Evolutionary conservation across 768 basidiomycete species (phyloP).

Genomic region (Gymnopilus dilepis): DNA sequence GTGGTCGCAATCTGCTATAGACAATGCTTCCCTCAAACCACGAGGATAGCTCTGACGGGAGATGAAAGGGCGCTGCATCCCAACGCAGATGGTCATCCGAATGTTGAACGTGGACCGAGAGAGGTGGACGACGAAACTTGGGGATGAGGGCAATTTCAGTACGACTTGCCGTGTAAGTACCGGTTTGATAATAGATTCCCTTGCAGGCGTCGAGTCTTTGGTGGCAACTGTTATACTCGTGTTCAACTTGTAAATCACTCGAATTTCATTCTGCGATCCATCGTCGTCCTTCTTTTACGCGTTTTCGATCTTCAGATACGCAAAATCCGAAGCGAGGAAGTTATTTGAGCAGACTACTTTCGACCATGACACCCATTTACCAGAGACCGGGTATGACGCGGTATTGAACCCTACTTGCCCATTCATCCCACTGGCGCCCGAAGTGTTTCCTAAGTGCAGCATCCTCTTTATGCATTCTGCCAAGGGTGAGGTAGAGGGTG

Average conservation of each 20-base stretch:
- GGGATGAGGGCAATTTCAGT: conserved; percentile 11
- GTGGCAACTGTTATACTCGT: too few species aligned
- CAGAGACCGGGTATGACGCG: conserved; percentile 15
- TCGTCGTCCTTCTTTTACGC: too few species aligned
- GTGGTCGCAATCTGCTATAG: conserved; percentile 50
- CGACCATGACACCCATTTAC: background rate
- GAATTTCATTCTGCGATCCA: too few species aligned
- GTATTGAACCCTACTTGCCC: conserved; percentile 16
- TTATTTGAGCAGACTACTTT: background rate
- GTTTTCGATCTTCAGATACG: too few species aligned
- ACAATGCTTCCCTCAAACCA: conserved; percentile 29
- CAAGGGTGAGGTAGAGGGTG: conserved; percentile 19
- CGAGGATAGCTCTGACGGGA: conserved; percentile 21
- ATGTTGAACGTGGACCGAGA: conserved; percentile 35
- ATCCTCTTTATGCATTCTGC: conserved; percentile 21
- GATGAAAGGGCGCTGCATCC: conserved; percentile 30
- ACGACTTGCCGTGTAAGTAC: background rate
- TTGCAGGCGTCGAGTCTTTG: too few species aligned
- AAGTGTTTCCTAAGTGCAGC: conserved; percentile 15
- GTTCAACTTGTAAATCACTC: too few species aligned
- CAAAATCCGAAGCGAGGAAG: too few species aligned
- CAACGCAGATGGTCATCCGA: conserved; percentile 10
- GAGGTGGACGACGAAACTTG: conserved; percentile 44
- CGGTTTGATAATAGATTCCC: too few species aligned
- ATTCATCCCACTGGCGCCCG: conserved; percentile 17